Evolutionary conservation across 2,329 filamentous ascomycete species (phyloP).

Genomic region (Colletotrichum gigasporum): DNA sequence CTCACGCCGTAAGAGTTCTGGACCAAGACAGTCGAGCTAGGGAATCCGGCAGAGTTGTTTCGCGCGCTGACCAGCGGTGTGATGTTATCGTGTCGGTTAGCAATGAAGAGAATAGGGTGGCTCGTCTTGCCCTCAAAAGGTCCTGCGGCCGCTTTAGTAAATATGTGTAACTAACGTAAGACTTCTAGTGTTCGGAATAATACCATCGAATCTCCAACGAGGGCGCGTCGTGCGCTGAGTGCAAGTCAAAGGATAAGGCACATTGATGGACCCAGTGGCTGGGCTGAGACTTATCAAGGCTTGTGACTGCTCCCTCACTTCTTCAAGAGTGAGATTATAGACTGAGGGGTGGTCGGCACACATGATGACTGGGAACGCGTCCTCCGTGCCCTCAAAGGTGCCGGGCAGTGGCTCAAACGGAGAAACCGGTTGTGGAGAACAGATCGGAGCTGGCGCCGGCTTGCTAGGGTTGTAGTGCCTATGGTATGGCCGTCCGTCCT

Average conservation of each 20-base stretch:
- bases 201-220: constrained; percentile 49
- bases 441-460: constrained; percentile 37
- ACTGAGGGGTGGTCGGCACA: constrained; percentile 51
- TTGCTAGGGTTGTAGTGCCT: constrained; percentile 34
- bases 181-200: neutral
- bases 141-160: constrained; percentile 9
- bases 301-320: constrained; percentile 45
- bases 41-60: constrained; percentile 55
- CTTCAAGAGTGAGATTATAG: constrained; percentile 41
- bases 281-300: constrained; percentile 48
- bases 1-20: constrained; percentile 62
- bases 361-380: constrained; percentile 56
- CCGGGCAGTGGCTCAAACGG: constrained; percentile 42
- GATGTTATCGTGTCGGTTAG: constrained; percentile 56
- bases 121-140: constrained; percentile 45
- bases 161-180: too few relatives aligned
- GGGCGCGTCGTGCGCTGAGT: constrained; percentile 48
- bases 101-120: constrained; percentile 56
- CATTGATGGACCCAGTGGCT: constrained; percentile 54
- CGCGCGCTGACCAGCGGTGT: constrained; percentile 56
- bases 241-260: constrained; percentile 50
- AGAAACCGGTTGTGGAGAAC: constrained; percentile 40
- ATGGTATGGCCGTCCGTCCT: constrained; percentile 56
- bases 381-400: constrained; percentile 44
- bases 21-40: constrained; percentile 54